phyloP scores from a whole-genome alignment of 805 yeast species.

The Ogataea kodamae region DNA sequence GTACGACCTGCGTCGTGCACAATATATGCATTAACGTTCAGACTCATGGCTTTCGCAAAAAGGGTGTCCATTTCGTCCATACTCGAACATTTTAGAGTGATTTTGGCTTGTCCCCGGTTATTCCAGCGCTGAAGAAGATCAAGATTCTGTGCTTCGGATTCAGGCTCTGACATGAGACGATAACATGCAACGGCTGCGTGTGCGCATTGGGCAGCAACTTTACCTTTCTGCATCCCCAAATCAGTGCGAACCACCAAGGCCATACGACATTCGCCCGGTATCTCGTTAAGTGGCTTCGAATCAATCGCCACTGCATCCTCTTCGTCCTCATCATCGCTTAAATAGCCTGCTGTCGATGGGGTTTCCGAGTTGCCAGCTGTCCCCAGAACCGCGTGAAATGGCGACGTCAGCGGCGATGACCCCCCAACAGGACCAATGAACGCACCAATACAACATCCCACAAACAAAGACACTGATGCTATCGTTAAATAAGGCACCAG shows the following conservation, averaged over 20 bases:
- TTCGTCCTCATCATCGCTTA: conserved; percentile 22
- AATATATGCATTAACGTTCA: conserved; percentile 73
- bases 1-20: conserved; percentile 98
- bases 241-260: conserved; percentile 86
- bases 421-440: conserved; percentile 19
- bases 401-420: conserved; percentile 13
- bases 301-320: conserved; percentile 49
- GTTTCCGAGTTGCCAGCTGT: conserved; percentile 14
- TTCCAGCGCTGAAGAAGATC: conserved; percentile 73
- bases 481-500: conserved; percentile 13
- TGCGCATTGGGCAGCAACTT: conserved; percentile 95
- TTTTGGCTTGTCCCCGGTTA: conserved; percentile 86
- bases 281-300: conserved; percentile 55
- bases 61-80: conserved; percentile 71
- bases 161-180: conserved; percentile 55
- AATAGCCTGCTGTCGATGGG: conserved; percentile 24
- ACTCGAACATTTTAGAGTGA: conserved; percentile 71
- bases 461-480: conserved; percentile 26
- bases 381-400: conserved; percentile 14
- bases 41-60: conserved; percentile 74
- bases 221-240: conserved; percentile 89
- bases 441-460: conserved; percentile 32
- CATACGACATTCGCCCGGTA: conserved; percentile 83
- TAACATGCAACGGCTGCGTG: conserved; percentile 96
- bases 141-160: conserved; percentile 56